These are phyloP conservation scores for Nemania bipapillata DNA, from an alignment of 2,329 filamentous ascomycete genomes.

Conservation along the genomic window DNA sequence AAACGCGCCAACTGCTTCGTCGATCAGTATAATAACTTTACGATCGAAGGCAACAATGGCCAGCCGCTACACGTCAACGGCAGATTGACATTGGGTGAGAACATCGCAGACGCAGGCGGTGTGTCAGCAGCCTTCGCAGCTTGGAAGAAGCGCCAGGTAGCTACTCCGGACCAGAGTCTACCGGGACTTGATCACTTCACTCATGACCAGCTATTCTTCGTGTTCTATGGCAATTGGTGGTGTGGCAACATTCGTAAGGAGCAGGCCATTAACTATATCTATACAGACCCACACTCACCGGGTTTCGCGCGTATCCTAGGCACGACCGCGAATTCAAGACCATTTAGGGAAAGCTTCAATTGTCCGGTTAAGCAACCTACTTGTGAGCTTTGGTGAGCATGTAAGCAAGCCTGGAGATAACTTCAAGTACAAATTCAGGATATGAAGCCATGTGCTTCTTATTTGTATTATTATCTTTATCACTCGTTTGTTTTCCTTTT, in stretches of 20 bases:
- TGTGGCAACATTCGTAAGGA: constrained; percentile 72
- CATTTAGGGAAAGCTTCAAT: constrained; percentile 74
- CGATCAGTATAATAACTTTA: constrained; percentile 69
- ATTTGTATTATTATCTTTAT: constrained; percentile 24
- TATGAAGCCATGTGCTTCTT: not conserved
- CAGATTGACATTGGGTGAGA: constrained; percentile 70
- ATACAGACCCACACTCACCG: constrained; percentile 73
- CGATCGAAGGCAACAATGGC: constrained; percentile 64
- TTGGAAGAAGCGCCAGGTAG: constrained; percentile 67
- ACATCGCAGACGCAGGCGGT: constrained; percentile 74
- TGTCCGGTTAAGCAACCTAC: constrained; percentile 73
- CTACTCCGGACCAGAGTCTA: constrained; percentile 61
- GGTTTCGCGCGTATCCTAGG: constrained; percentile 70
- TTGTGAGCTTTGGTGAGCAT: constrained; percentile 73
- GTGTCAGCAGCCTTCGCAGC: constrained; percentile 68
- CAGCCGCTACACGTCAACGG: constrained; percentile 70
- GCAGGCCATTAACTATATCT: constrained; percentile 66
- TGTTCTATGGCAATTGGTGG: constrained; percentile 71
- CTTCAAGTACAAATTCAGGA: not conserved
- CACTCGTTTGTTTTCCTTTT: not conserved
- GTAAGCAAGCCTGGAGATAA: not conserved
- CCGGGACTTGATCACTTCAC: constrained; percentile 68
- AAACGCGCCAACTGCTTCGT: constrained; percentile 70
- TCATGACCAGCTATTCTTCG: constrained; percentile 72
- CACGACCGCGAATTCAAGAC: constrained; percentile 73